Conservation (phyloP, 73 alveolate species). For the Symbiodinium natans region DNA sequence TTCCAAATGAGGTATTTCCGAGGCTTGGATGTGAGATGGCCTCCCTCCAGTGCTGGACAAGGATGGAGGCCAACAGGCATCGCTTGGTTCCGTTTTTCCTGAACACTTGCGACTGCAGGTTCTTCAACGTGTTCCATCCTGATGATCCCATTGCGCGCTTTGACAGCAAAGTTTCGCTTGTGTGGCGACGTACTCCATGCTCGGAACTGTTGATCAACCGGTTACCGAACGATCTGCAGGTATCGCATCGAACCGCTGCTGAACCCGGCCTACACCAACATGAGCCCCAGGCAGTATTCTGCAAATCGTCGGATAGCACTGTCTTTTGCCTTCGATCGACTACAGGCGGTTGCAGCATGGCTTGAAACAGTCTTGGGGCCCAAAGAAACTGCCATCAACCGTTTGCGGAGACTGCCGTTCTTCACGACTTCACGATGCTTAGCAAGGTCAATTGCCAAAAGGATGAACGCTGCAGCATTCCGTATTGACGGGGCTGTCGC, state of each 20-base stretch:
- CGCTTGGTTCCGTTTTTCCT: no score
- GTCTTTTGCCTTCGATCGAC: not conserved
- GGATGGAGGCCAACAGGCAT: constrained; percentile 60
- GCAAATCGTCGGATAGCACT: not conserved
- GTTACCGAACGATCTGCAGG: constrained; percentile 7
- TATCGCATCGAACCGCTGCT: constrained; percentile 86
- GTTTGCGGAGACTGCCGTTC: no score
- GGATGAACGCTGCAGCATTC: no score
- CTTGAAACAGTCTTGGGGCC: no score
- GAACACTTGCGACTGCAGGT: not conserved
- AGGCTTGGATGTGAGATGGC: constrained; percentile 90
- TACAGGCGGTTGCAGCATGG: no score
- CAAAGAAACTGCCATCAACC: no score
- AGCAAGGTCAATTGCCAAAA: no score
- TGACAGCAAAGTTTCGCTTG: not conserved
- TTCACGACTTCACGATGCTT: not conserved
- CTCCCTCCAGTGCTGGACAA: constrained; percentile 56
- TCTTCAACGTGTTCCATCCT: constrained; percentile 80
- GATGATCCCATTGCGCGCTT: constrained; percentile 82
- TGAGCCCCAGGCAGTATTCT: constrained; percentile 28
- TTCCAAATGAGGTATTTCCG: constrained; percentile 34
- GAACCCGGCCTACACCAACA: constrained; percentile 74
- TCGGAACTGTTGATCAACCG: not conserved
- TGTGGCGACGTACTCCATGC: not conserved
- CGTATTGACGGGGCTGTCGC: no score